phyloP scores from a whole-genome alignment of 129 eudicot species.

The Daucus carota region DNA sequence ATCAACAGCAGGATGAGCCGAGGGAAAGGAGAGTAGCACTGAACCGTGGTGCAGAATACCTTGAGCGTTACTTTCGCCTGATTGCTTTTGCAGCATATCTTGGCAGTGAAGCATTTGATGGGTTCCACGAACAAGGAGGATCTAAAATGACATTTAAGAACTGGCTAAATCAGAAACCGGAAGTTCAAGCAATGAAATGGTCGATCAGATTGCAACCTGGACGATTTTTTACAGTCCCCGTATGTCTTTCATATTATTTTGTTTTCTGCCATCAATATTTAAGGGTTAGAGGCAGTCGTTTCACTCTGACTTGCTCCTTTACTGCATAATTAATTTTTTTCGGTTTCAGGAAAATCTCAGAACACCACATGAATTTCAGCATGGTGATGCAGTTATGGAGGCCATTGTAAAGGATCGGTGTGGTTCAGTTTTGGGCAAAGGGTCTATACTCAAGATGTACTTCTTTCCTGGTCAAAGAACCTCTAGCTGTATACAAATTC shows the following conservation, averaged over 20 bases:
- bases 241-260: slow-evolving; percentile 29
- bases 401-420: slow-evolving; percentile 80
- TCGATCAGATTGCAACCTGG: slow-evolving; percentile 90
- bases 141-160: slow-evolving; percentile 59
- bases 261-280: not conserved
- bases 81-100: slow-evolving; percentile 97
- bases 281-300: slow-evolving; percentile 12
- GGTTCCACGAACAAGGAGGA: slow-evolving; percentile 68
- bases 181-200: slow-evolving; percentile 98
- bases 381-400: slow-evolving; percentile 99
- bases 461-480: slow-evolving; percentile 98
- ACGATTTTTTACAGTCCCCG: slow-evolving; percentile 85
- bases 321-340: not conserved
- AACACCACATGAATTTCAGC: slow-evolving; percentile 88
- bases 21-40: slow-evolving; percentile 90
- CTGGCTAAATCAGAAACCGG: slow-evolving; percentile 85
- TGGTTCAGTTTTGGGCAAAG: slow-evolving; percentile 96
- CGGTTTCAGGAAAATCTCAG: slow-evolving; percentile 71
- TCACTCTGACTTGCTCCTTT: not conserved
- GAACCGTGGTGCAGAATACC: slow-evolving; percentile 95
- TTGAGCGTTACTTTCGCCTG: slow-evolving; percentile 88
- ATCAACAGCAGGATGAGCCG: slow-evolving; percentile 86
- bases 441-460: slow-evolving; percentile 92
- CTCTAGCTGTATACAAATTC: slow-evolving; percentile 76
- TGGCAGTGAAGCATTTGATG: slow-evolving; percentile 98